Conservation (phyloP, 2,329 filamentous ascomycete genomes). For the Ophiostoma novo-ulmi region DNA sequence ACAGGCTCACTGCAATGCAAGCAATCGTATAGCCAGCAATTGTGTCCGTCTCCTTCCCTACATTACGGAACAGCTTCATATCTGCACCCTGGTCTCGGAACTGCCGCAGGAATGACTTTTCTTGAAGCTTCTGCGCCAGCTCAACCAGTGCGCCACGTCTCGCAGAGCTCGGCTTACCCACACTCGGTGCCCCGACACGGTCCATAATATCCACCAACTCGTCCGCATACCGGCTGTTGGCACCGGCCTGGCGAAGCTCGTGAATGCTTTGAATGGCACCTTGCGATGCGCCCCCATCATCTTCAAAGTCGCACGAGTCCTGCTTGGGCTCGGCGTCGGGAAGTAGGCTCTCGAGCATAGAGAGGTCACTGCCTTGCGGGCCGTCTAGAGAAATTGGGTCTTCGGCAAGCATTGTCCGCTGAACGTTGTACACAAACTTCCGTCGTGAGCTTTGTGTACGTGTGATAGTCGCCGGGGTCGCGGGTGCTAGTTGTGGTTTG, state of each 20-base stretch:
- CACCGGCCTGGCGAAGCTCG: slow-evolving; percentile 60
- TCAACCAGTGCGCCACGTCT: slow-evolving; percentile 57
- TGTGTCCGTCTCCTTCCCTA: slow-evolving; percentile 55
- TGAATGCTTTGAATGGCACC: slow-evolving; percentile 59
- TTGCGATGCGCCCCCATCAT: slow-evolving; percentile 42
- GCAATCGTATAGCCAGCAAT: slow-evolving; percentile 59
- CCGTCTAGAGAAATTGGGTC: slow-evolving; percentile 29
- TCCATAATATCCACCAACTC: slow-evolving; percentile 61
- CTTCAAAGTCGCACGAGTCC: slow-evolving; percentile 37
- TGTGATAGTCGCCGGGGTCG: slow-evolving; percentile 25
- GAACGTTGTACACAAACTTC: slow-evolving; percentile 39
- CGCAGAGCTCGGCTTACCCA: slow-evolving; percentile 43
- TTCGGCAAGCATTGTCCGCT: slow-evolving; percentile 37
- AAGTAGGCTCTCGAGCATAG: slow-evolving; percentile 30
- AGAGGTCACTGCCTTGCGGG: slow-evolving; percentile 27
- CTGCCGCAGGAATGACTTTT: slow-evolving; percentile 60
- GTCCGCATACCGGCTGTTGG: slow-evolving; percentile 61
- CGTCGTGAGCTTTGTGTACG: slow-evolving; percentile 26
- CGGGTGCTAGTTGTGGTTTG: slow-evolving; percentile 21
- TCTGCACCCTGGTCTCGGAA: slow-evolving; percentile 72
- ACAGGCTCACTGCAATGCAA: slow-evolving; percentile 58
- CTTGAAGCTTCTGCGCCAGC: slow-evolving; percentile 53
- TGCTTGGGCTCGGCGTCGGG: slow-evolving; percentile 28
- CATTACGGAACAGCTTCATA: slow-evolving; percentile 58
- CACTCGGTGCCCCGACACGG: slow-evolving; percentile 50